Base-by-base conservation (phyloP, 768 basidiomycete species). In the Amanita molliuscula region DNA sequence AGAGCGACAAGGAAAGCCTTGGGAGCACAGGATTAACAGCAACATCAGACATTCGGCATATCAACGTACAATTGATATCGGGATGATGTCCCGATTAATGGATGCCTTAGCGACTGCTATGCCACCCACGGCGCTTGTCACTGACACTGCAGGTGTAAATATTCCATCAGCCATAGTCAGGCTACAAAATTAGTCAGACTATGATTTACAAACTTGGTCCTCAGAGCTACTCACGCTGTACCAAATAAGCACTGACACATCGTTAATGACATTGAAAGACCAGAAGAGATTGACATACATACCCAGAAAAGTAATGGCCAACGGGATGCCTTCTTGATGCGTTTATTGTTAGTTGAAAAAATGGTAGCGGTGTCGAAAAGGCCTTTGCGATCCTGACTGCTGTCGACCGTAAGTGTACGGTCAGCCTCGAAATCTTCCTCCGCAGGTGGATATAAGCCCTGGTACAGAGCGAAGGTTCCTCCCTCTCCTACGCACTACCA, bases 111-210 rank as follows among this genome's bases (percentile, higher is more conserved):
- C 81, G 11, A 84, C 75, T 0, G 72, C 79, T 52, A 86, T 80
- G n/a, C 84, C 83, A 13, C 68, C 76, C 2, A 85, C 80, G 4
- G 82, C 82, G 34, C 77, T 79, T 0, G 79, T 81, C 6, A 85
- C 78, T 0, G 80, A 81, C 5, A 85, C 82, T 4, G 83, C 81
- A 3, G 82, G 80, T 0, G 82, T 84, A 31, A 85, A 72, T 18
- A 82, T 65, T 29, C 84, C 83, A 53, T 86, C 83, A 0, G 81
- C 77, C 66, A 85, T 73, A 0, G 82, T 82, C 37, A 84, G 64
- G 11, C 76, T 74, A 8, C 11, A n/a, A 37, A 18, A 35, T 41
- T 2, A 23, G 25, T 45, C 11, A 46, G 29, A 23, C 16, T 25
- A 57, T 37, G 16, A 10, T 6, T 26, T 18, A 2, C 18, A n/a